phyloP scores from a whole-genome alignment of 441 rosid genomes.

The Hypseocharis bilobata region DNA sequence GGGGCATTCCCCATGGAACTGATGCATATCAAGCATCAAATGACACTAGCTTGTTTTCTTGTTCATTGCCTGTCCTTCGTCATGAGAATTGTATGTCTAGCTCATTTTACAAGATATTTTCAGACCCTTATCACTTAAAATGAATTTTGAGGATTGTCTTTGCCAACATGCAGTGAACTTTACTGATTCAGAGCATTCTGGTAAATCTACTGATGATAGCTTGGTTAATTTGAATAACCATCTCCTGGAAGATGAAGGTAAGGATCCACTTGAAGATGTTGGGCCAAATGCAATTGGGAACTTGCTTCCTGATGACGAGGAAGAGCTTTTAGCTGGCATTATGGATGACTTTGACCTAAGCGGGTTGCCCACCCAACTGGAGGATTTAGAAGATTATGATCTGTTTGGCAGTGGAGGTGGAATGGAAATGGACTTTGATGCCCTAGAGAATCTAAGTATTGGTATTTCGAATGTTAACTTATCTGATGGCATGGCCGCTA shows the following conservation, averaged over 20 bases:
- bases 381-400: slow-evolving; percentile 71
- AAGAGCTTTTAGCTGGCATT: slow-evolving; percentile 72
- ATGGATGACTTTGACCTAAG: slow-evolving; percentile 59
- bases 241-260: slow-evolving; percentile 34
- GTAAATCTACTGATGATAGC: slow-evolving; percentile 41
- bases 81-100: slow-evolving; percentile 50
- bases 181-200: slow-evolving; percentile 34
- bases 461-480: slow-evolving; percentile 53
- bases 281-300: slow-evolving; percentile 42
- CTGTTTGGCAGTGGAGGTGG: slow-evolving; percentile 76
- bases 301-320: slow-evolving; percentile 66
- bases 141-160: slow-evolving; percentile 20
- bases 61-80: slow-evolving; percentile 64
- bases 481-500: slow-evolving; percentile 44
- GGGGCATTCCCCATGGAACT: slow-evolving; percentile 40
- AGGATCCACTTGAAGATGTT: slow-evolving; percentile 42
- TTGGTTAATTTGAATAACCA: slow-evolving; percentile 35
- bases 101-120: slow-evolving; percentile 9
- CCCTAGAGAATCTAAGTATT: slow-evolving; percentile 43
- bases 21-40: slow-evolving; percentile 33
- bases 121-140: neutral
- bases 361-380: slow-evolving; percentile 53
- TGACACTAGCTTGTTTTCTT: slow-evolving; percentile 70
- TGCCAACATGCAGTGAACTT: slow-evolving; percentile 49
- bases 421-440: slow-evolving; percentile 62